phyloP scores from a whole-genome alignment of 805 yeast genomes.

The Sungouiozyma intestinalis region DNA sequence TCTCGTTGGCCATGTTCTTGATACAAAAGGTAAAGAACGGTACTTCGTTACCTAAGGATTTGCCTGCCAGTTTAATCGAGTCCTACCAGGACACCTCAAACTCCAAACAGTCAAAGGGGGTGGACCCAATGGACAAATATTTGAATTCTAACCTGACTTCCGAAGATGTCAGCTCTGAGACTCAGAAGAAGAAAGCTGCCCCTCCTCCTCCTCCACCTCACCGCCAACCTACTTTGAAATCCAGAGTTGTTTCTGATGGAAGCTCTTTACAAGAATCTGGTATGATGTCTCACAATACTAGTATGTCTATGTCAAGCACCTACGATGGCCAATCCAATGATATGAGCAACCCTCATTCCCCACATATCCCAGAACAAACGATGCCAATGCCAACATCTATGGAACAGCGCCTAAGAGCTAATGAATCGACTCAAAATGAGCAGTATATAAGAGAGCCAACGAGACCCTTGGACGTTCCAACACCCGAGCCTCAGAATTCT shows the following conservation, averaged over 20 bases:
- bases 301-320: background rate
- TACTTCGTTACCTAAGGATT: conserved; percentile 24
- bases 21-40: conserved; percentile 78
- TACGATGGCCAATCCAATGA: background rate
- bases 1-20: conserved; percentile 84
- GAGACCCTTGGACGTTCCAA: background rate
- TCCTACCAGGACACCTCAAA: conserved; percentile 6
- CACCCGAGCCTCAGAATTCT: background rate
- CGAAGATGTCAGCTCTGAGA: background rate
- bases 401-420: background rate
- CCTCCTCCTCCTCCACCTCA: background rate
- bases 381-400: background rate
- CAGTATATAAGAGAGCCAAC: background rate
- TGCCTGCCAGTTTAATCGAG: conserved; percentile 16
- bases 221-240: background rate
- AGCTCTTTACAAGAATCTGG: background rate
- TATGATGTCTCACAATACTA: background rate
- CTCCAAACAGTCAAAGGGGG: no score
- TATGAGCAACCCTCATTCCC: background rate
- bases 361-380: background rate
- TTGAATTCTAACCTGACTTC: background rate
- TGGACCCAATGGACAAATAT: background rate
- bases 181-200: background rate
- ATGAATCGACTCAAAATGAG: background rate
- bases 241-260: background rate